Base-by-base conservation (phyloP, 768 basidiomycete species). In the Suillus variegatus region DNA sequence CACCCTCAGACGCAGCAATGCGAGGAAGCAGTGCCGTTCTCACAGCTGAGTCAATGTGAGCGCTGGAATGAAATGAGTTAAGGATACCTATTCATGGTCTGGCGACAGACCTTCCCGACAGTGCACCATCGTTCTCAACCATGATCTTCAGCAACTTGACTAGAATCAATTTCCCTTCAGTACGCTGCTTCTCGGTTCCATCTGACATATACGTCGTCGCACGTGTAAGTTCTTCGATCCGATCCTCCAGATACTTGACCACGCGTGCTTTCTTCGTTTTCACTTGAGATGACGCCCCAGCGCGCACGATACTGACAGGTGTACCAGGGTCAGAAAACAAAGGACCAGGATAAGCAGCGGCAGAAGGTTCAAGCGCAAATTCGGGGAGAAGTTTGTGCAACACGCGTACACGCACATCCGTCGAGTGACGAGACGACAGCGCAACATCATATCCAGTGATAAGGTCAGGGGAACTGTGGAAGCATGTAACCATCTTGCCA, bases 191-290 rank as follows among this genome's bases (percentile, higher is more conserved):
- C 66, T 90, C 86, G 2, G 75, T 69, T 66, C 81, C 82, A 44
- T 82, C 83, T 52, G 82, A 74, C 28, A 92, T 76, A 74, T 95
- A 96, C 25, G 87, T 86, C 61, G 93, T 77, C 14, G 91, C 94
- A 62, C 88, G 86, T 35, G 87, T 84, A 25, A 96, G 85, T 73
- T 98, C 96, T 63, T 85, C 87, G 3, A 85, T 84, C 65, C 93
- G 84, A 54, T 87, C 88, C 38, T 86, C 83, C 13, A 99, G 81
- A 74, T 97, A 99, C 64, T 87, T 86, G 49, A 88, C 68, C 2
- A 97, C 86, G n/a, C 78, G 82, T 10, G 87, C 80, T 72, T 96
- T 95, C 82, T 96, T 98, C 35, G 87, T 86, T 81, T 97, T 98
- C 14, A 79, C 79, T 70, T 92, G 87, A 13, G 84, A 74, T 10